Evolutionary conservation across 2,329 filamentous ascomycete genomes (phyloP).

Genomic region (Talaromyces sp.): DNA sequence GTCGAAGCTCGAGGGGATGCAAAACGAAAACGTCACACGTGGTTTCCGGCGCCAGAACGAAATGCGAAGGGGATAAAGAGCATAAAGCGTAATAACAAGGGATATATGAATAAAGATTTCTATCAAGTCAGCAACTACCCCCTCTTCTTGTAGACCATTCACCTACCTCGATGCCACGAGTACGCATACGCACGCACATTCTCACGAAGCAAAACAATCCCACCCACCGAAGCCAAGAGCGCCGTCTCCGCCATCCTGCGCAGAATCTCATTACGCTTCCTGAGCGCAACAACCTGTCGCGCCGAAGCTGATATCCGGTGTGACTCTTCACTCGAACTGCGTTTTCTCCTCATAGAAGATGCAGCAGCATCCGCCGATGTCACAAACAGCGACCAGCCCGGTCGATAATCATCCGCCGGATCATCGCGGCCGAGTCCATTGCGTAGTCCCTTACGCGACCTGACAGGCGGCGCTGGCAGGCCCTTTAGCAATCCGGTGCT

Average conservation of each 20-base stretch:
- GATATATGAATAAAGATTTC: slow-evolving; percentile 29
- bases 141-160: neutral
- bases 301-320: neutral
- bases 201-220: slow-evolving; percentile 33
- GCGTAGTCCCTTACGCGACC: slow-evolving; percentile 72
- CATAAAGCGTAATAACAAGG: slow-evolving; percentile 28
- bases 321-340: slow-evolving; percentile 26
- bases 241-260: slow-evolving; percentile 50
- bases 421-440: slow-evolving; percentile 21
- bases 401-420: slow-evolving; percentile 19
- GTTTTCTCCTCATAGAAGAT: slow-evolving; percentile 10
- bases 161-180: slow-evolving; percentile 35
- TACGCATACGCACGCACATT: slow-evolving; percentile 26
- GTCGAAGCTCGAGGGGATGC: slow-evolving; percentile 74
- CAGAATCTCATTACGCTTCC: slow-evolving; percentile 36
- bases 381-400: slow-evolving; percentile 27
- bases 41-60: slow-evolving; percentile 22
- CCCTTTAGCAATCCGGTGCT: slow-evolving; percentile 70
- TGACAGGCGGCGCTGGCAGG: slow-evolving; percentile 69
- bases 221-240: slow-evolving; percentile 49
- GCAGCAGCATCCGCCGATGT: slow-evolving; percentile 16
- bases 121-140: slow-evolving; percentile 11
- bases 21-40: slow-evolving; percentile 43
- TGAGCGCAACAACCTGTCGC: slow-evolving; percentile 18
- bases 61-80: slow-evolving; percentile 57